phyloP scores from a whole-genome alignment of 768 basidiomycete genomes.

The Boletus vermiculosoides region DNA sequence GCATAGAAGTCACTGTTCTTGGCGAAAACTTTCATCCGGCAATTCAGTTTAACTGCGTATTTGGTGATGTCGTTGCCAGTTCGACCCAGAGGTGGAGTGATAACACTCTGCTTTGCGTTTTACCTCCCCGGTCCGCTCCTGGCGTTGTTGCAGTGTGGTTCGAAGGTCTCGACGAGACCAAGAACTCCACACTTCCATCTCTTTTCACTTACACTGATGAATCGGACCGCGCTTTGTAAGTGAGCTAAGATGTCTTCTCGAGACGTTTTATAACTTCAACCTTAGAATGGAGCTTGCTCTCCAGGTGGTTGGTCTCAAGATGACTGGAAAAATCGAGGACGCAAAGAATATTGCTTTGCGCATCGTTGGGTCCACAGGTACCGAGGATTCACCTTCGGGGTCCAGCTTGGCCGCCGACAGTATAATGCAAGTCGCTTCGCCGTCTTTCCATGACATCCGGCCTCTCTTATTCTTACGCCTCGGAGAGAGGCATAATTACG shows the following conservation, averaged over 20 bases:
- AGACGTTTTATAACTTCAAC: slow-evolving; percentile 14
- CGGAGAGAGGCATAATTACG: slow-evolving; percentile 62
- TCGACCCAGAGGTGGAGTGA: slow-evolving; percentile 91
- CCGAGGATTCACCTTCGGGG: slow-evolving; percentile 42
- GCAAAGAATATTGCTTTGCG: slow-evolving; percentile 92
- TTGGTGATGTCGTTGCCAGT: slow-evolving; percentile 79
- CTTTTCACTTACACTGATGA: slow-evolving; percentile 92
- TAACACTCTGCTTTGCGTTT: slow-evolving; percentile 86
- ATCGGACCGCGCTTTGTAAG: slow-evolving; percentile 84
- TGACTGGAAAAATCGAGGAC: slow-evolving; percentile 94
- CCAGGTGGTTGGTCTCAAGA: slow-evolving; percentile 93
- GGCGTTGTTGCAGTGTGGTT: slow-evolving; percentile 92
- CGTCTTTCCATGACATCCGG: slow-evolving; percentile 51
- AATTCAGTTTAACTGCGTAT: slow-evolving; percentile 71
- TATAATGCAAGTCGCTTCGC: slow-evolving; percentile 55
- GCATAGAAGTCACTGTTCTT: slow-evolving; percentile 91
- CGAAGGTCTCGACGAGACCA: slow-evolving; percentile 65
- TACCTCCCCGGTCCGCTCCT: slow-evolving; percentile 78
- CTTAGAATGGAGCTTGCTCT: slow-evolving; percentile 91
- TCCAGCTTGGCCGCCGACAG: slow-evolving; percentile 35
- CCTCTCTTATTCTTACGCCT: slow-evolving; percentile 55
- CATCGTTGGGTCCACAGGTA: slow-evolving; percentile 76
- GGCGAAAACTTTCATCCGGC: slow-evolving; percentile 86
- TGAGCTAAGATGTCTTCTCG: slow-evolving; percentile 18
- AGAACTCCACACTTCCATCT: slow-evolving; percentile 51